phyloP scores from a whole-genome alignment of 2,329 filamentous ascomycete species.

The Calonectria pauciramosa region DNA sequence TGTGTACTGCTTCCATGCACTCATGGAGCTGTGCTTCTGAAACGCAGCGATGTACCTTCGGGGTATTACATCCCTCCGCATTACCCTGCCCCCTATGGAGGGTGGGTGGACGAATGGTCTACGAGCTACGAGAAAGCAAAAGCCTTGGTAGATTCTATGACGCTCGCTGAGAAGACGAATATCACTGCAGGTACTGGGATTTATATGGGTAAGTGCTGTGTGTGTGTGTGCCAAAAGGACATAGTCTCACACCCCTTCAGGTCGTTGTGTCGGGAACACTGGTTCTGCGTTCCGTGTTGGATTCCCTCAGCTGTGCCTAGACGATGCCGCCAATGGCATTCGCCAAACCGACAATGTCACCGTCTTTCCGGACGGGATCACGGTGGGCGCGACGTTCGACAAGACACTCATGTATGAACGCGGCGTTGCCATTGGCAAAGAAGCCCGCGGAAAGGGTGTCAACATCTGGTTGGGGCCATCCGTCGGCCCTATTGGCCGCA shows the following conservation, averaged over 20 bases:
- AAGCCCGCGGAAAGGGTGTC: slow-evolving; percentile 80
- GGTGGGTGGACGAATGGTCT: slow-evolving; percentile 78
- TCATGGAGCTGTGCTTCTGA: neutral
- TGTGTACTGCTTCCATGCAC: neutral
- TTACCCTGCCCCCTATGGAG: slow-evolving; percentile 80
- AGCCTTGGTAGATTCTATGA: slow-evolving; percentile 79
- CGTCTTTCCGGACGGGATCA: slow-evolving; percentile 85
- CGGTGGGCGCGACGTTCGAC: slow-evolving; percentile 80
- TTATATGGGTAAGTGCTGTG: slow-evolving; percentile 70
- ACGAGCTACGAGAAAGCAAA: slow-evolving; percentile 79
- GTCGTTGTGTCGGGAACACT: slow-evolving; percentile 81
- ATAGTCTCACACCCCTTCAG: slow-evolving; percentile 38
- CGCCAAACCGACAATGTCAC: slow-evolving; percentile 81
- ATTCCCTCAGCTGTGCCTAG: slow-evolving; percentile 79
- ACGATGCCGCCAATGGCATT: slow-evolving; percentile 80
- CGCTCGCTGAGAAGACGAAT: slow-evolving; percentile 84
- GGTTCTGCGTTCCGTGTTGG: slow-evolving; percentile 79
- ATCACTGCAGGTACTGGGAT: slow-evolving; percentile 79
- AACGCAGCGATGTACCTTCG: neutral
- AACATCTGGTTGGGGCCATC: slow-evolving; percentile 79
- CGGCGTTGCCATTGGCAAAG: slow-evolving; percentile 76
- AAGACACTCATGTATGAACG: slow-evolving; percentile 79
- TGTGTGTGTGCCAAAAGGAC: neutral
- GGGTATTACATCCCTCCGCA: slow-evolving; percentile 65
- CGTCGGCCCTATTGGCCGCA: slow-evolving; percentile 79